These are phyloP conservation scores for Cladophialophora bantiana DNA, from an alignment of 2,329 filamentous ascomycete genomes.

Conservation along the genomic window DNA sequence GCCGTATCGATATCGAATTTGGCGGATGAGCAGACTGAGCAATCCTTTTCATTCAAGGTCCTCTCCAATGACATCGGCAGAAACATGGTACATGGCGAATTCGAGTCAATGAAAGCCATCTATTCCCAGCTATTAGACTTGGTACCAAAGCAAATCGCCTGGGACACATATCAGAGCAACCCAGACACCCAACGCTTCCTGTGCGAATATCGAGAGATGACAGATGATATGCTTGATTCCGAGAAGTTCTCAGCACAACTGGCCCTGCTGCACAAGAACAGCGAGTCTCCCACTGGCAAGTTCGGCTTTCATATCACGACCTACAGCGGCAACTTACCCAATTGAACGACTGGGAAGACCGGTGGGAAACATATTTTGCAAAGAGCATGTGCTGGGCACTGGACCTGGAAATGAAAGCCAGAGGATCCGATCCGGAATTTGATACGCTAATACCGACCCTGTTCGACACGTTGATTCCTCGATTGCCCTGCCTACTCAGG, in stretches of 20 bases:
- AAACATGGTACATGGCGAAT: slow-evolving; percentile 44
- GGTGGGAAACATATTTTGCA: slow-evolving; percentile 50
- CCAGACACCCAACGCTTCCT: slow-evolving; percentile 44
- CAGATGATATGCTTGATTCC: slow-evolving; percentile 40
- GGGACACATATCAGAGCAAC: slow-evolving; percentile 39
- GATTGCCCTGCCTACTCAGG: slow-evolving; percentile 40
- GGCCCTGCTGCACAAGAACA: slow-evolving; percentile 44
- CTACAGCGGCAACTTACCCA: slow-evolving; percentile 44
- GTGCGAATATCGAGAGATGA: slow-evolving; percentile 43
- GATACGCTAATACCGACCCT: slow-evolving; percentile 38
- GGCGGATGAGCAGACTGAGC: slow-evolving; percentile 5
- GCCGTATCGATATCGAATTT: slow-evolving; percentile 7
- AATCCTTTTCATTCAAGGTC: slow-evolving; percentile 26
- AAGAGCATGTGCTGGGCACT: slow-evolving; percentile 44
- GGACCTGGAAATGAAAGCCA: slow-evolving; percentile 42
- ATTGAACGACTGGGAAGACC: slow-evolving; percentile 46
- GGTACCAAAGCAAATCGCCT: slow-evolving; percentile 43
- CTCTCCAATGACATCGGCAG: slow-evolving; percentile 10
- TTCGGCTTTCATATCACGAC: slow-evolving; percentile 50
- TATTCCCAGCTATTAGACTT: slow-evolving; percentile 41
- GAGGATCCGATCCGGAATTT: slow-evolving; percentile 45
- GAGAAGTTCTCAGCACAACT: slow-evolving; percentile 39
- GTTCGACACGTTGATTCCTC: slow-evolving; percentile 45
- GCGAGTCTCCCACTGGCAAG: slow-evolving; percentile 45
- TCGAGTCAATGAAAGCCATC: slow-evolving; percentile 44